Base-by-base conservation (phyloP, 2,329 filamentous ascomycete genomes). In the Bisporella sp. region DNA sequence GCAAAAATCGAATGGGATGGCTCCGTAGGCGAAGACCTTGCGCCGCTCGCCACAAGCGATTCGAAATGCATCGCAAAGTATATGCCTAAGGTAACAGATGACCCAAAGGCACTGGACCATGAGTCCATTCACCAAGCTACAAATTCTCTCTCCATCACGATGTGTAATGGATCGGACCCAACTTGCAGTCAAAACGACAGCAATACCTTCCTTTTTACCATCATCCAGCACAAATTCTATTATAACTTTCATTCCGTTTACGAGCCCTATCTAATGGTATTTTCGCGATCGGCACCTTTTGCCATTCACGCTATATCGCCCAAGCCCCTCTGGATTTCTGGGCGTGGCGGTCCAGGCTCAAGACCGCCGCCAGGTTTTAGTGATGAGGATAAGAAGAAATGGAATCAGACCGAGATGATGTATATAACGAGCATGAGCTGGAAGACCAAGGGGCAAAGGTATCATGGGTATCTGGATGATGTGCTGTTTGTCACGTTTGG, bases 111-210 rank as follows among this genome's bases (percentile, higher is more conserved):
- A 1, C 54, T 58, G 0, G 52, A 66, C 4, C 53, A 68, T 28
- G 74, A 78, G 59, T 74, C 70, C 0, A 72, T 81, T 31, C 79
- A 82, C 57, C 79, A 83, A 61, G 74, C 79, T 5, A 81, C 77
- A 21, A 83, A 83, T 61, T 78, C 77, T 2, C 67, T 82, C 0
- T 64, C 71, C 1, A 64, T 82, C 37, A 82, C 78, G 2, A 65
- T 81, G 47, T 82, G 79, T 64, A 64, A 66, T 6, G 69, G 74
- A 2, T 55, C 64, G 2, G 76, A 81, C 41, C 56, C 64, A 0
- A 48, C 13, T 0, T 82, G 79, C 59, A 45, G 60, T 0, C 62
- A 69, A 0, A 65, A 66, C 41, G 66, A 70, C 5, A 54, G 53
- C 21, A 81, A 81, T 57, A 82, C 79, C 0, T 79, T 78, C 59